Evolutionary conservation across 495 filamentous ascomycete genomes (phyloP), one percentile per base, ranked within the genome.

Genomic region (Aspergillus bertholletiae): DNA sequence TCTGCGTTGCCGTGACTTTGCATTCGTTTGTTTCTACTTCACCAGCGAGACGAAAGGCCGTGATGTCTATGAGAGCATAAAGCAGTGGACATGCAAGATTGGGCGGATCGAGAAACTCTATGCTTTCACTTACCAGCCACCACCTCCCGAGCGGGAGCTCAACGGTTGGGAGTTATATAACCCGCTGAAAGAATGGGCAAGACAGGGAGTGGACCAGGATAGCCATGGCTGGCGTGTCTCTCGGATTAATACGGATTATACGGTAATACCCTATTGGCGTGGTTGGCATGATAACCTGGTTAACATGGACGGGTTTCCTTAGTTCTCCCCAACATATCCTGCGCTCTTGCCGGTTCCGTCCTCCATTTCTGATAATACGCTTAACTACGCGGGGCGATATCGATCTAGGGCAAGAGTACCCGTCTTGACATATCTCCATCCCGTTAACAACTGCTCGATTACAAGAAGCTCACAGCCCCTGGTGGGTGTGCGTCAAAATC

Each of bases 271-370:
- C n/a, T 17, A 4, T 6, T 18, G 32, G n/a, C n/a, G n/a, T n/a
- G 60, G 41, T 22, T 34, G 46, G 34, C 26, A 17, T 50, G 40
- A 28, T 15, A 37, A 46, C 23, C 37, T 48, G 57, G 50, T 64
- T 79, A 41, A 78, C 61, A 57, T 48, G 5, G n/a, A n/a, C n/a
- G n/a, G 15, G 39, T 30, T n/a, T 7, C 63, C 28, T 54, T 8
- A 89, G 85, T 97, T 96, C 65, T 96, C 92, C 26, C 85, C 89
- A 12, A 99, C 95, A n/a, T 99, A 99, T 68, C 94, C 94, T 32
- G 85, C 86, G 1, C 57, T 96, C 20, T 80, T 99, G 12, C 83
- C 83, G 23, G 90, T 97, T 17, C 94, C 94, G 20, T 83, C 85
- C 27, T 80, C 83, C 44, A 95, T 99, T 60, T 97, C 94, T 37